phyloP scores from a whole-genome alignment of 2,329 filamentous ascomycete species.

The Escovopsis weberi region DNA sequence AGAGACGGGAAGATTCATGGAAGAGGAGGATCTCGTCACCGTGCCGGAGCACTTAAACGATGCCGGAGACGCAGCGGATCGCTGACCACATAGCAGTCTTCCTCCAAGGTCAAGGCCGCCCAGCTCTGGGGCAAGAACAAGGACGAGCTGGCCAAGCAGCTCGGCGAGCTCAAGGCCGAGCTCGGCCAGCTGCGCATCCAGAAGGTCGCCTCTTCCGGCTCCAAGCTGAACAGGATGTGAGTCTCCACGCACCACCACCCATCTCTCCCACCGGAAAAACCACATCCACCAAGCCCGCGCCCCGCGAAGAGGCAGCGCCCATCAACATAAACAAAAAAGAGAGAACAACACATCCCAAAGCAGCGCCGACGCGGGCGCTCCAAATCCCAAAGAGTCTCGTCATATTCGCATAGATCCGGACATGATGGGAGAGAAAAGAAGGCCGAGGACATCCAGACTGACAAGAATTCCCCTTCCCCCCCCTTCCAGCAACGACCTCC shows the following conservation, averaged over 20 bases:
- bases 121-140: slow-evolving; percentile 99
- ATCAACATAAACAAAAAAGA: not conserved
- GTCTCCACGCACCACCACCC: slow-evolving; percentile 82
- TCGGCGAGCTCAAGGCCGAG: slow-evolving; percentile 91
- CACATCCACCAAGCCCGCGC: not conserved
- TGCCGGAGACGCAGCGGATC: not conserved
- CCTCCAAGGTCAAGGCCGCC: slow-evolving; percentile 75
- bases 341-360: not conserved
- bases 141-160: slow-evolving; percentile 92
- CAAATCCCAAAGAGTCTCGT: too few species aligned
- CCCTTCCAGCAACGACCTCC: slow-evolving; percentile 73
- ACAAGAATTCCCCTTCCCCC: slow-evolving; percentile 10
- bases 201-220: slow-evolving; percentile 90
- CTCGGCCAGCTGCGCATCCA: slow-evolving; percentile 92
- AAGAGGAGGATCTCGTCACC: too few species aligned
- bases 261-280: slow-evolving; percentile 3
- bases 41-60: too few species aligned
- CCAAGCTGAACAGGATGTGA: slow-evolving; percentile 97
- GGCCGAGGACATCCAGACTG: slow-evolving; percentile 5
- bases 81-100: slow-evolving; percentile 21
- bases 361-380: not conserved
- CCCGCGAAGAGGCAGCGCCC: too few species aligned
- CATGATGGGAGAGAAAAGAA: too few species aligned
- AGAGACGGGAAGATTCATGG: too few species aligned
- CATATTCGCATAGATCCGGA: too few species aligned